Base-by-base conservation (phyloP, 306 rosid genomes). In the Acacia acuminata region DNA sequence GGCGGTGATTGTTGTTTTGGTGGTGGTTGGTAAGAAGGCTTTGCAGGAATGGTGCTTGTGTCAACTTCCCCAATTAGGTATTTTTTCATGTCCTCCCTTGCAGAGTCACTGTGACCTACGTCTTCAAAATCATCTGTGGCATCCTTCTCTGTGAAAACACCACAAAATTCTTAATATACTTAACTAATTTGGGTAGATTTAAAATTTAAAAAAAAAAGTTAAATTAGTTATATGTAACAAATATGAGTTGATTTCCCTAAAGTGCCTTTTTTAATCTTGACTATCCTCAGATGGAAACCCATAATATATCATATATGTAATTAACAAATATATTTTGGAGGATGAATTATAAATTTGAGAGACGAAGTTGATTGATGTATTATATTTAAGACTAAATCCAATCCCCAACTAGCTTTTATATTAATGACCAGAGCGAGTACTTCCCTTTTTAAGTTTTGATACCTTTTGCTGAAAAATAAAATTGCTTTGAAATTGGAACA, bases 51-150 rank as follows among this genome's bases (percentile, higher is more conserved):
- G 10, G 92, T 89, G 43, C 79, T 65, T 47, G 43, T 71, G 71
- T 96, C 97, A 71, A 96, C 16, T 36, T 91, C 77, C 5, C 98
- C 99, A 27, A 93, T 80, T 16, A 58, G 87, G 90, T 85, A 92
- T 51, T 87, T 82, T 69, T 87, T 70, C 96, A 96, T 86, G 81
- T 70, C 64, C 82, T 96, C 90, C 64, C 20, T 34, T 7, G 99
- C 98, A 2, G 83, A 5, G 13, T 89, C 91, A 50, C 98, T 96
- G 84, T 92, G 98, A 72, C 97, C 96, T 36, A 92, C 89, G 76
- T 88, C 94, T 86, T 93, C 97, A 80, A 96, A 96, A 77, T 93
- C 99, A 10, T 60, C 87, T 19, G 98, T 96, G 40, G 99, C 98
- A 84, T 96, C 99, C 84, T 83, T 96, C 71, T 86, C 99, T 93